A percentile compares a stretch with the other conserved stretches of the same genome.
These are phyloP conservation scores for Aspergillus homomorphus DNA, from an alignment of 495 filamentous ascomycete genomes.

Conservation along the genomic window DNA sequence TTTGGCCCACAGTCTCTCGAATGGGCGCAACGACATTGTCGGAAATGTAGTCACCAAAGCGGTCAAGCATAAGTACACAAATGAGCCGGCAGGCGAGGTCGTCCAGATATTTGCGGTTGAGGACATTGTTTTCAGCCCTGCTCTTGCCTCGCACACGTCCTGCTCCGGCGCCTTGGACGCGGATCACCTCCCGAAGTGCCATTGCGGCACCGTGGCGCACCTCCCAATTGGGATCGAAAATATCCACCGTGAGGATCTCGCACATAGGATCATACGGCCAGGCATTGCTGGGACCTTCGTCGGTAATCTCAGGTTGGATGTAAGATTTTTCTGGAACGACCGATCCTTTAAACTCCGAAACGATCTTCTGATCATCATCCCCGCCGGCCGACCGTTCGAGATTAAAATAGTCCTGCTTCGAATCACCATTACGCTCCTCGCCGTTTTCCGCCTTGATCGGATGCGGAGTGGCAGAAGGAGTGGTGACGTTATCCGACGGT, in stretches of 20 bases:
- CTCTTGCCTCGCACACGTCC: constrained; percentile 70
- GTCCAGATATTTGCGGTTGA: constrained; percentile 84
- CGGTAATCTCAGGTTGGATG: constrained; percentile 64
- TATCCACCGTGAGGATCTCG: constrained; percentile 85
- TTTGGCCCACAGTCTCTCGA: constrained; percentile 94
- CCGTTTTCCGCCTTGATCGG: constrained; percentile 63
- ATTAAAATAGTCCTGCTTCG: constrained; percentile 74
- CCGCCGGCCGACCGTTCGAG: constrained; percentile 70
- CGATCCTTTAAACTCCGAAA: constrained; percentile 92
- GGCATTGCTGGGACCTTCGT: constrained; percentile 64
- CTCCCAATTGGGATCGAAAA: constrained; percentile 95
- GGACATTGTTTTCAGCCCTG: constrained; percentile 67
- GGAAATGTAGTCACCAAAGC: constrained; percentile 96
- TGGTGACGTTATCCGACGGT: constrained; percentile 62
- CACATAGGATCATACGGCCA: constrained; percentile 95
- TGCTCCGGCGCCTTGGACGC: constrained; percentile 89
- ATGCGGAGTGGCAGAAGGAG: constrained; percentile 62
- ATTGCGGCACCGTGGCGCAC: constrained; percentile 96
- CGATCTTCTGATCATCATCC: constrained; percentile 86
- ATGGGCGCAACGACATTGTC: constrained; percentile 97
- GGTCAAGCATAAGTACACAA: constrained; percentile 94
- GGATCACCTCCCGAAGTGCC: constrained; percentile 86
- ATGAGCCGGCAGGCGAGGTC: constrained; percentile 89
- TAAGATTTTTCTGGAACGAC: constrained; percentile 56
- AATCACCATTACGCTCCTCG: constrained; percentile 51